Conservation (phyloP, 2,329 filamentous ascomycete genomes). For the Fusarium piperis region DNA sequence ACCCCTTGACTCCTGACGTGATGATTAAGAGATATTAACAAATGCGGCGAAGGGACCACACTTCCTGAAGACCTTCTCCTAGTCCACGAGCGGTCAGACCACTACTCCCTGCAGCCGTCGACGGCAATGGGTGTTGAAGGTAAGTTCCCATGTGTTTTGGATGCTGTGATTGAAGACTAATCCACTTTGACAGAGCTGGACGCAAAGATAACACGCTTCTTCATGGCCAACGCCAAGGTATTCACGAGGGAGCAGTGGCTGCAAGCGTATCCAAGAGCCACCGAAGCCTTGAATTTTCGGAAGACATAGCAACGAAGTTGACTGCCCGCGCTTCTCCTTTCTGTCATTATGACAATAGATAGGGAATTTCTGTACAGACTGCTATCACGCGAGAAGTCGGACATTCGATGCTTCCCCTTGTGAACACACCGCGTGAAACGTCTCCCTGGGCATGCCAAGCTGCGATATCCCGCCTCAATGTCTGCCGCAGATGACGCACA, state of each 20-base stretch:
- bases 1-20: background rate
- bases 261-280: constrained; percentile 1
- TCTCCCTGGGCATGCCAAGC: too few relatives aligned
- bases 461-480: too few relatives aligned
- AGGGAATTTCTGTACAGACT: too few relatives aligned
- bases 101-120: constrained; percentile 36
- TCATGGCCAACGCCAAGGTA: background rate
- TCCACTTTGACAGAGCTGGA: constrained; percentile 20
- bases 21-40: background rate
- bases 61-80: constrained; percentile 31
- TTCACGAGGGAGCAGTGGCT: constrained; percentile 25
- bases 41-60: constrained; percentile 18
- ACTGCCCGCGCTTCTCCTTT: too few relatives aligned
- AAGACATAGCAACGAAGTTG: too few relatives aligned
- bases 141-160: background rate
- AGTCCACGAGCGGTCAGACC: constrained; percentile 37
- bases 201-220: constrained; percentile 13
- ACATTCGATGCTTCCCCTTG: too few relatives aligned
- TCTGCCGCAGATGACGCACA: too few relatives aligned
- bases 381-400: too few relatives aligned
- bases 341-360: too few relatives aligned
- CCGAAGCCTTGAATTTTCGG: too few relatives aligned
- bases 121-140: background rate
- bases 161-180: background rate
- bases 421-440: too few relatives aligned